Evolutionary conservation across 805 yeast genomes (phyloP).

Genomic region (Kuraishia cidri): DNA sequence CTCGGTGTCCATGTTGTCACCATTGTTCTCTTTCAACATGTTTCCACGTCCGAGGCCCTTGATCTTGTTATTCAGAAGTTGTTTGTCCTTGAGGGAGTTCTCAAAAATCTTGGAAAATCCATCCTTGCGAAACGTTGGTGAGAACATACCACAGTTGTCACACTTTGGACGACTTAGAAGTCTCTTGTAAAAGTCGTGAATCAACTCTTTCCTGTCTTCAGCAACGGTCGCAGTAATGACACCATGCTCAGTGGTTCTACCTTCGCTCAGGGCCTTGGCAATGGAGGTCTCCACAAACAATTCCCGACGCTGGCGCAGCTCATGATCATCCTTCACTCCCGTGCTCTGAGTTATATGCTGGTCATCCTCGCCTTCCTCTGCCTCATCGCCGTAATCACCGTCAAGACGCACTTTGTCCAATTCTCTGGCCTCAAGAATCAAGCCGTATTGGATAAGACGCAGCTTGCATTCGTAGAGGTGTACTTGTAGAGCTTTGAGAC

Average conservation of each 20-base stretch:
- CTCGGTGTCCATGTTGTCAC: conserved; percentile 9
- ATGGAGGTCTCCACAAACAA: conserved; percentile 66
- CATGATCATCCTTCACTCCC: conserved; percentile 25
- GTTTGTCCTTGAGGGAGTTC: conserved; percentile 75
- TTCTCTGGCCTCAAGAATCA: conserved; percentile 67
- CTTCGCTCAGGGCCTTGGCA: conserved; percentile 65
- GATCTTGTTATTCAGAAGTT: conserved; percentile 69
- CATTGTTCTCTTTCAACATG: conserved; percentile 39
- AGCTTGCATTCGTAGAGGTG: conserved; percentile 76
- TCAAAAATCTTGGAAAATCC: conserved; percentile 92
- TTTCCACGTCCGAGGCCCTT: conserved; percentile 72
- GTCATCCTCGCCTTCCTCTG: conserved; percentile 36
- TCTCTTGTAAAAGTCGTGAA: conserved; percentile 69
- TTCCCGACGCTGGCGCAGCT: conserved; percentile 38
- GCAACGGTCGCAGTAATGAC: conserved; percentile 74
- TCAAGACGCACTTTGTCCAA: conserved; percentile 53
- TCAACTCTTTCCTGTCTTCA: conserved; percentile 71
- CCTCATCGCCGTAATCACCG: conserved; percentile 31
- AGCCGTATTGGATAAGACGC: conserved; percentile 78
- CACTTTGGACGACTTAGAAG: conserved; percentile 76
- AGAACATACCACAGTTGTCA: conserved; percentile 93
- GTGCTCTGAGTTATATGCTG: conserved; percentile 8
- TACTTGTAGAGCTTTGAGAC: conserved; percentile 56
- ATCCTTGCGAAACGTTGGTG: conserved; percentile 92
- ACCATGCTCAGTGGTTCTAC: conserved; percentile 60